Conservation (phyloP, 2,329 filamentous ascomycete genomes). For the Emmonsiellopsis sp. region DNA sequence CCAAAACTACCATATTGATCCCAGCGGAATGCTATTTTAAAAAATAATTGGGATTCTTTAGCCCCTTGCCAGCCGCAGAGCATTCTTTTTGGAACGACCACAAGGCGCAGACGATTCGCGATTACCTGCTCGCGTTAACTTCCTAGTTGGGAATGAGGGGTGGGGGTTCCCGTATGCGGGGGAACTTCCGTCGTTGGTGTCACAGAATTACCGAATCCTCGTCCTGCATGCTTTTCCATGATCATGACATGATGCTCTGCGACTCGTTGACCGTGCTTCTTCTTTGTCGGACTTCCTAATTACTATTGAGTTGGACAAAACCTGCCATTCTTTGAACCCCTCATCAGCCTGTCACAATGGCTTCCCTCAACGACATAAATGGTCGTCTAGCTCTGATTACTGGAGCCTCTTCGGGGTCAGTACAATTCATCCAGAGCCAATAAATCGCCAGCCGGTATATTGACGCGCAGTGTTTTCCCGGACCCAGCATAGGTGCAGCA, state of each 20-base stretch:
- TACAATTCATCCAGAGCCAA: not conserved
- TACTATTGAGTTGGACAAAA: not conserved
- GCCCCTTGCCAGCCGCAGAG: not conserved
- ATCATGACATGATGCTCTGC: not conserved
- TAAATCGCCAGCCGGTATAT: not conserved
- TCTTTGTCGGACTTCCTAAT: not conserved
- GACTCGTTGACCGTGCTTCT: not conserved
- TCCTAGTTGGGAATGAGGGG: slow-evolving; percentile 5
- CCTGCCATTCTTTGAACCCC: not conserved
- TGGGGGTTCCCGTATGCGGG: not conserved
- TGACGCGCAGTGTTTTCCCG: not conserved
- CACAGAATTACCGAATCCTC: not conserved
- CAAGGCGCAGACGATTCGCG: not conserved
- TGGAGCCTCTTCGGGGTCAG: slow-evolving; percentile 53
- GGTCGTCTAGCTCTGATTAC: slow-evolving; percentile 52
- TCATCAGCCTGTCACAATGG: slow-evolving; percentile 14
- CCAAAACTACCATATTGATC: slow-evolving; percentile 32
- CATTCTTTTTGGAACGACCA: not conserved
- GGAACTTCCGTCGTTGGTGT: not conserved
- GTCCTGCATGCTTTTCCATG: not conserved
- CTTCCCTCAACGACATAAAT: slow-evolving; percentile 38
- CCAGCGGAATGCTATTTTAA: slow-evolving; percentile 22
- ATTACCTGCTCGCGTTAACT: slow-evolving; percentile 1
- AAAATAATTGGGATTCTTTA: not conserved
- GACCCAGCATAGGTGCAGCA: slow-evolving; percentile 49